These are phyloP conservation scores for Blumeria hordei DNA, from an alignment of 2,329 filamentous ascomycete genomes.

Conservation along the genomic window DNA sequence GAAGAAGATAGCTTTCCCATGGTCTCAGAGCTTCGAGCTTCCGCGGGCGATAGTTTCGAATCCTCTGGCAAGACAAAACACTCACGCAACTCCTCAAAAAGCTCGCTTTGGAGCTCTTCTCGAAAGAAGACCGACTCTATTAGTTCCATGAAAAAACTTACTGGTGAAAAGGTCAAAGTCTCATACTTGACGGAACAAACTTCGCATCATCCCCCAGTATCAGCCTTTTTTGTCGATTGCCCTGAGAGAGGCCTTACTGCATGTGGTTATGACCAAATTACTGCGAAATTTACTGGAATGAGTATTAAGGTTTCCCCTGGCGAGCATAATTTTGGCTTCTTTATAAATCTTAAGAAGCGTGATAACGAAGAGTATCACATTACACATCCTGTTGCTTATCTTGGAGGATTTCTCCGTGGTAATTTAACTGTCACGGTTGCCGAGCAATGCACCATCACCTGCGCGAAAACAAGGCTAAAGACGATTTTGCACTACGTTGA, in stretches of 20 bases:
- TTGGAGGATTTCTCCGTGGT: slow-evolving; percentile 70
- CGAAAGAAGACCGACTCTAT: neutral
- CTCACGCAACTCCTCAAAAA: slow-evolving; percentile 8
- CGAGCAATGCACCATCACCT: slow-evolving; percentile 71
- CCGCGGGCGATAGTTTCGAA: slow-evolving; percentile 8
- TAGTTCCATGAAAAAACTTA: slow-evolving; percentile 5
- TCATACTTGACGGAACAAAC: slow-evolving; percentile 96
- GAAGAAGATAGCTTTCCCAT: slow-evolving; percentile 53
- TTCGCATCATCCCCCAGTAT: slow-evolving; percentile 90
- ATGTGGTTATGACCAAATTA: slow-evolving; percentile 83
- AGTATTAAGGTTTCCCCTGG: slow-evolving; percentile 79
- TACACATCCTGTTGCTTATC: slow-evolving; percentile 78
- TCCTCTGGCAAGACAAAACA: slow-evolving; percentile 12
- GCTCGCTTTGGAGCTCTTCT: slow-evolving; percentile 5
- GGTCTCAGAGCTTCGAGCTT: slow-evolving; percentile 19
- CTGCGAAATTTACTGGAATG: slow-evolving; percentile 92
- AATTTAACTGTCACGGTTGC: slow-evolving; percentile 77
- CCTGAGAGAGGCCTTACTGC: slow-evolving; percentile 75
- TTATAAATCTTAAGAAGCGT: slow-evolving; percentile 59
- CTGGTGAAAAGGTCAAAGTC: slow-evolving; percentile 47
- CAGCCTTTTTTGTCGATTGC: slow-evolving; percentile 82
- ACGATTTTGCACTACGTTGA: slow-evolving; percentile 82
- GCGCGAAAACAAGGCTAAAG: slow-evolving; percentile 75
- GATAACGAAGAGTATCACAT: slow-evolving; percentile 83
- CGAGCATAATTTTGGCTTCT: slow-evolving; percentile 87